Percentiles rank a stretch among this genome's conserved stretches.
phyloP scores from a whole-genome alignment of 129 eudicot genomes.

The Pittosporum tobira region DNA sequence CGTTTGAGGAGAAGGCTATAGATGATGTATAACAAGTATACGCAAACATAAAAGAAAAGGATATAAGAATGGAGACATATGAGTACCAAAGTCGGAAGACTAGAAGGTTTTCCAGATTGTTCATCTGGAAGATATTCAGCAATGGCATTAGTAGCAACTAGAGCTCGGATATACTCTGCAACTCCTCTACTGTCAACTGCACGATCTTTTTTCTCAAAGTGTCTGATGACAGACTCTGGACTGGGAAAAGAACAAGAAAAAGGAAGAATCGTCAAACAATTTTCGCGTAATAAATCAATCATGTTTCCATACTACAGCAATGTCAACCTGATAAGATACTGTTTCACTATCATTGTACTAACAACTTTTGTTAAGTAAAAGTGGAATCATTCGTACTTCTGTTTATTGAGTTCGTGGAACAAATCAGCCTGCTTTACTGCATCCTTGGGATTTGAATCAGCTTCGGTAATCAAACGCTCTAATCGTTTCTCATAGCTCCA shows the following conservation, averaged over 20 bases:
- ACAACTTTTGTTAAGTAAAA: not conserved
- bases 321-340: not conserved
- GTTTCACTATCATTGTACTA: not conserved
- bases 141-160: constrained; percentile 77
- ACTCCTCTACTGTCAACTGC: constrained; percentile 94
- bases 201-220: constrained; percentile 71
- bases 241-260: constrained; percentile 22
- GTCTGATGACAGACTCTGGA: constrained; percentile 77
- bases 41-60: not conserved
- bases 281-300: not conserved
- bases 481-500: constrained; percentile 65
- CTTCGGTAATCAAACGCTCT: constrained; percentile 56
- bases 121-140: constrained; percentile 91
- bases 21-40: not conserved
- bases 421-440: constrained; percentile 60
- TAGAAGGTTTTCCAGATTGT: constrained; percentile 83
- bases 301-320: too few relatives aligned
- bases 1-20: not conserved
- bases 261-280: not conserved
- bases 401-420: constrained; percentile 78
- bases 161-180: constrained; percentile 83
- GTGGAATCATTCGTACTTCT: constrained; percentile 32
- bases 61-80: not conserved
- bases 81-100: constrained; percentile 75
- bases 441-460: constrained; percentile 74